Conservation (phyloP, 345 rosid species). For the Syzygium jambos region DNA sequence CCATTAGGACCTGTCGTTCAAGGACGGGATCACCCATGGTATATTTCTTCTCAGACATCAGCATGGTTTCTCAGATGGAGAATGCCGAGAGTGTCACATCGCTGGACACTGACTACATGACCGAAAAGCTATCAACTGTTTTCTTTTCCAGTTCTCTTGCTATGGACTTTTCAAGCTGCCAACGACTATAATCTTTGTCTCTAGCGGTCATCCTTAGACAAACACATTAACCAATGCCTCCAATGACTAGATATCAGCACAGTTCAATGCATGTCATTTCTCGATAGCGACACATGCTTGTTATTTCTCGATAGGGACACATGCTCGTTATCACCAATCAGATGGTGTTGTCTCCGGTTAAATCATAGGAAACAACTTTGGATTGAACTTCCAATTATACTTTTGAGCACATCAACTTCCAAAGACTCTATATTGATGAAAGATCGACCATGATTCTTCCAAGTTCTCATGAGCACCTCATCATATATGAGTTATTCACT, state of each 20-base stretch:
- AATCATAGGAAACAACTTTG: not conserved
- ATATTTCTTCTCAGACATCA: no score
- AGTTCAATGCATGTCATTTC: not conserved
- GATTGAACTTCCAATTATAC: not conserved
- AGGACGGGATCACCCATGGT: no score
- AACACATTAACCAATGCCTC: not conserved
- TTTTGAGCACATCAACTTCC: not conserved
- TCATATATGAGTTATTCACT: not conserved
- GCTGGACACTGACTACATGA: not conserved
- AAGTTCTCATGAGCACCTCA: not conserved
- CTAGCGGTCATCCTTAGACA: rapidly evolving
- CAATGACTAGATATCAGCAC: not conserved
- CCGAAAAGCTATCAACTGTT: not conserved
- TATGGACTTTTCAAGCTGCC: not conserved
- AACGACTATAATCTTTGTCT: not conserved
- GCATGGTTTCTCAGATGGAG: no score
- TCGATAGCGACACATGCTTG: not conserved
- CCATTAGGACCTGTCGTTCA: no score
- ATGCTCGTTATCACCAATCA: not conserved
- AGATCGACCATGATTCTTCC: not conserved
- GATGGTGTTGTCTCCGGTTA: not conserved
- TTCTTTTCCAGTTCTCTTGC: not conserved
- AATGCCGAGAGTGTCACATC: not conserved
- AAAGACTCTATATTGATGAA: not conserved
- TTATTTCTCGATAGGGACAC: not conserved